phyloP scores from a whole-genome alignment of 768 basidiomycete species.

The Tulasnella sp. region DNA sequence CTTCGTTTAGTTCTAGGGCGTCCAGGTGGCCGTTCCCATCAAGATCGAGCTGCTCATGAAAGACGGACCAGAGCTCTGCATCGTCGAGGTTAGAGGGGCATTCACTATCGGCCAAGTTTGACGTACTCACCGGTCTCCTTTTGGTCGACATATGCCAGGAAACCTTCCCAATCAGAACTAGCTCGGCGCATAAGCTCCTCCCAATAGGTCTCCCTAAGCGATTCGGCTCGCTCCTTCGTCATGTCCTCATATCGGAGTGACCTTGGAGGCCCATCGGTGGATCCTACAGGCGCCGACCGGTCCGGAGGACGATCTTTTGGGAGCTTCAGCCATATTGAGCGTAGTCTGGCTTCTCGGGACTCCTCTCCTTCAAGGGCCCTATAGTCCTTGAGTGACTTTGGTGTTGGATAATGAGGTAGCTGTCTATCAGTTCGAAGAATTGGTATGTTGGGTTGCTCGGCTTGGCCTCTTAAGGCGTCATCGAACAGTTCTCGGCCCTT shows the following conservation, averaged over 20 bases:
- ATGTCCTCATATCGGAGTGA: slow-evolving; percentile 35
- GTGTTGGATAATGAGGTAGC: slow-evolving; percentile 36
- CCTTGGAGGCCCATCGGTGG: slow-evolving; percentile 31
- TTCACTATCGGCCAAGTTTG: neutral
- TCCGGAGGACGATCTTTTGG: slow-evolving; percentile 35
- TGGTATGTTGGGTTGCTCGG: slow-evolving; percentile 56
- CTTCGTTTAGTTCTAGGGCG: slow-evolving; percentile 55
- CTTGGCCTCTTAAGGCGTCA: slow-evolving; percentile 50
- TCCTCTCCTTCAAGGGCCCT: slow-evolving; percentile 60
- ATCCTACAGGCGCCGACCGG: slow-evolving; percentile 35
- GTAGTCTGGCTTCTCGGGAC: slow-evolving; percentile 56
- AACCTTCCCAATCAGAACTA: slow-evolving; percentile 58
- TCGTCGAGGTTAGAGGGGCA: slow-evolving; percentile 22
- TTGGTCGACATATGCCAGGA: slow-evolving; percentile 67
- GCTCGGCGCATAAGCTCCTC: slow-evolving; percentile 60
- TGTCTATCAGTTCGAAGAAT: slow-evolving; percentile 55
- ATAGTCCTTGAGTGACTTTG: slow-evolving; percentile 59
- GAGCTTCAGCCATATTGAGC: slow-evolving; percentile 62
- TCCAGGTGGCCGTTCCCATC: slow-evolving; percentile 85
- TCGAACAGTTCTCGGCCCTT: slow-evolving; percentile 52
- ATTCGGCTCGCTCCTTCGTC: slow-evolving; percentile 55
- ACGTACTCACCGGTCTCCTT: slow-evolving; percentile 71
- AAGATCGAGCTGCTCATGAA: slow-evolving; percentile 85
- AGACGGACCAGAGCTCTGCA: slow-evolving; percentile 84
- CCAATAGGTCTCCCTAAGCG: slow-evolving; percentile 67